These are phyloP conservation scores for Olyra latifolia DNA, from an alignment of 176 grass and related monocot species.

Conservation along the genomic window DNA sequence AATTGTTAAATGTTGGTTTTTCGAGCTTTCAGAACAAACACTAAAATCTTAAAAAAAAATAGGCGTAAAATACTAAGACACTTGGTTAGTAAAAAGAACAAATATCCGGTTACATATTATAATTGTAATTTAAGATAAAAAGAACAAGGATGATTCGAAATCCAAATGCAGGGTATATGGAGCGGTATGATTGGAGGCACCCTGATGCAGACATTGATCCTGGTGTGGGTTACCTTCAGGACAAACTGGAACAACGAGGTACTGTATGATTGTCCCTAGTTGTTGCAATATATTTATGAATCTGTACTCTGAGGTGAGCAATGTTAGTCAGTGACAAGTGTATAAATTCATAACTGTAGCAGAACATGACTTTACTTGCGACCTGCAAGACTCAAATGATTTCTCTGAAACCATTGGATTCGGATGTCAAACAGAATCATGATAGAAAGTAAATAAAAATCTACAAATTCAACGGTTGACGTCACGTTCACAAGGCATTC, in stretches of 20 bases:
- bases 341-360: background rate
- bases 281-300: background rate
- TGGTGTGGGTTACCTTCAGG: slow-evolving; percentile 60
- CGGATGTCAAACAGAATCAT: background rate
- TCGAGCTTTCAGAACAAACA: no score
- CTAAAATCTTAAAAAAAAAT: no score
- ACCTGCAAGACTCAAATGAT: background rate
- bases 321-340: background rate
- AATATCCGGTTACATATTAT: no score
- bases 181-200: slow-evolving; percentile 81
- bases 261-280: background rate
- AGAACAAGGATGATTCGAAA: background rate
- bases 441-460: background rate
- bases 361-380: background rate
- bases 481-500: background rate
- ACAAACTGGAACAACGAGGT: slow-evolving; percentile 84
- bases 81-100: no score
- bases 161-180: slow-evolving; percentile 68
- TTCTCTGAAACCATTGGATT: background rate
- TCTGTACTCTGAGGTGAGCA: no score
- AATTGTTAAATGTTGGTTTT: no score
- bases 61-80: no score
- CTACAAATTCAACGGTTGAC: background rate
- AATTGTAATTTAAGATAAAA: no score
- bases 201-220: slow-evolving; percentile 69